Percentiles rank a stretch among this genome's conserved stretches.
These are phyloP conservation scores for Phaeomoniella chlamydospora DNA, from an alignment of 2,329 filamentous ascomycete genomes.

Conservation along the genomic window DNA sequence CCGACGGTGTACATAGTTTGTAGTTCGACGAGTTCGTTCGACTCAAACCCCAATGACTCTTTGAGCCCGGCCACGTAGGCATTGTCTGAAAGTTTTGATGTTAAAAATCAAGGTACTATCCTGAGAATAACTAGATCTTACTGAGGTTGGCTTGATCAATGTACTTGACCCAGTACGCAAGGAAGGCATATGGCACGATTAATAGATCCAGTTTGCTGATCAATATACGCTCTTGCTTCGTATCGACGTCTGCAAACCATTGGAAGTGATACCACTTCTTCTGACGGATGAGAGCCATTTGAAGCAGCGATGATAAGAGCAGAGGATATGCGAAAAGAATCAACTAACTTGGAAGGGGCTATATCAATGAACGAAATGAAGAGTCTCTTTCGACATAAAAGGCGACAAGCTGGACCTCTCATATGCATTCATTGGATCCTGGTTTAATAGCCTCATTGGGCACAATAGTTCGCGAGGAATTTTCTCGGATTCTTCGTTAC, in stretches of 20 bases:
- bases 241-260: conserved; percentile 37
- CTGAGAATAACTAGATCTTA: conserved; percentile 5
- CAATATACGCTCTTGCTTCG: conserved; percentile 32
- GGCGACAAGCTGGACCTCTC: too few species aligned
- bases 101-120: neutral
- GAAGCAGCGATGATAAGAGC: too few species aligned
- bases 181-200: conserved; percentile 41
- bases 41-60: conserved; percentile 35
- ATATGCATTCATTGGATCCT: too few species aligned
- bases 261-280: conserved; percentile 17
- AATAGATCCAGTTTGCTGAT: conserved; percentile 41
- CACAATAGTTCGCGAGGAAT: too few species aligned
- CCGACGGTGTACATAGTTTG: conserved; percentile 46
- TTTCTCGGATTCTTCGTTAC: too few species aligned
- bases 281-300: too few species aligned
- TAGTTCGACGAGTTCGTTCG: conserved; percentile 40
- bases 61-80: conserved; percentile 41
- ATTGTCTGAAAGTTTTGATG: conserved; percentile 26
- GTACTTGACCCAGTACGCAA: conserved; percentile 42
- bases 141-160: conserved; percentile 40
- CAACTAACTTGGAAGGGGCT: too few species aligned
- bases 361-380: too few species aligned
- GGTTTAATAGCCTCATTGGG: too few species aligned
- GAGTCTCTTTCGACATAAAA: too few species aligned
- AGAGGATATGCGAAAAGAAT: too few species aligned